These are phyloP conservation scores for Amauroascus niger DNA, from an alignment of 2,329 filamentous ascomycete genomes.

Conservation along the genomic window DNA sequence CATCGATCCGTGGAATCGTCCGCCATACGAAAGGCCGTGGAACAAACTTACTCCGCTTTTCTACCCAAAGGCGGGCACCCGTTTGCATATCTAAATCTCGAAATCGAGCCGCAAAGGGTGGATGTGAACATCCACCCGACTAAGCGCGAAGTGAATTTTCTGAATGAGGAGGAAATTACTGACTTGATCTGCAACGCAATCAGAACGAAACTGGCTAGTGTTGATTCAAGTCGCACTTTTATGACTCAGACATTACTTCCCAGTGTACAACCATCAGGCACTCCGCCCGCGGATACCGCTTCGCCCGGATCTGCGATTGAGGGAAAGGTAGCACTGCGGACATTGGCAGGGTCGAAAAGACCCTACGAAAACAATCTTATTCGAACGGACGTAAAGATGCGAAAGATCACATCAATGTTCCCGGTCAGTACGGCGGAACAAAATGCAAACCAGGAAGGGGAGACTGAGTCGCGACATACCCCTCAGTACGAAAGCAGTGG, in stretches of 20 bases:
- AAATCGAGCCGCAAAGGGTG: constrained; percentile 83
- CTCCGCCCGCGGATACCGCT: constrained; percentile 20
- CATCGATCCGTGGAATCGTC: constrained; percentile 87
- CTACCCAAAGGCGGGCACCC: constrained; percentile 90
- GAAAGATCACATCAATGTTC: constrained; percentile 97
- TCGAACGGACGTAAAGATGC: constrained; percentile 74
- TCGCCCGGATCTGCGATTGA: constrained; percentile 5
- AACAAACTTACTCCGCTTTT: constrained; percentile 79
- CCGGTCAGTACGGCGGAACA: constrained; percentile 42
- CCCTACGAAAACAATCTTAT: constrained; percentile 80
- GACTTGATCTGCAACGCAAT: constrained; percentile 75
- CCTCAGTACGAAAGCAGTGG: constrained; percentile 61
- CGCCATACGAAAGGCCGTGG: constrained; percentile 76
- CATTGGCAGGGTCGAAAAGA: constrained; percentile 38
- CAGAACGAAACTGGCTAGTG: constrained; percentile 64
- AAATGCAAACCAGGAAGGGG: constrained; percentile 24
- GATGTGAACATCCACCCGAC: constrained; percentile 98
- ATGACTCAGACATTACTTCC: constrained; percentile 85
- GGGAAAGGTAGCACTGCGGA: constrained; percentile 31
- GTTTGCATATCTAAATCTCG: constrained; percentile 82
- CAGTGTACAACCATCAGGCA: constrained; percentile 38
- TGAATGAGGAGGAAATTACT: constrained; percentile 95
- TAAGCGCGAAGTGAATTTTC: constrained; percentile 90
- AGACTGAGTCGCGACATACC: constrained; percentile 25
- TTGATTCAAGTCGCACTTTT: constrained; percentile 90